Percentiles rank a stretch among this genome's conserved stretches.
Evolutionary conservation across 2,329 filamentous ascomycete species (phyloP).

Genomic region (Neonectria neomacrospora): DNA sequence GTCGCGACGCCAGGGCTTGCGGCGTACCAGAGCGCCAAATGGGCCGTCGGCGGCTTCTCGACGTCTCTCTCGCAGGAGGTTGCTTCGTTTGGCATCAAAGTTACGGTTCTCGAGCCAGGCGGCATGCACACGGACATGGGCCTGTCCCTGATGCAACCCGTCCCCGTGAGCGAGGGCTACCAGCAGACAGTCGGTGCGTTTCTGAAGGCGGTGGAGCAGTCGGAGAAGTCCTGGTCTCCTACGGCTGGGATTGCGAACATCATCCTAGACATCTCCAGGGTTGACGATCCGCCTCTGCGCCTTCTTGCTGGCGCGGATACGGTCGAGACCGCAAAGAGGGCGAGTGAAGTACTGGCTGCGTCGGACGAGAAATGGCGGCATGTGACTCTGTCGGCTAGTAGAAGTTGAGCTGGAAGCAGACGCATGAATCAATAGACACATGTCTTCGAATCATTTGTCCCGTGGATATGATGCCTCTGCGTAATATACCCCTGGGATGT

Average conservation of each 20-base stretch:
- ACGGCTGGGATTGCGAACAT: conserved; percentile 42
- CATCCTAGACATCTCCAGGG: conserved; percentile 41
- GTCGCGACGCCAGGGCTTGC: conserved; percentile 46
- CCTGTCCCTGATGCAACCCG: conserved; percentile 44
- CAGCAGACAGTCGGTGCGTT: conserved; percentile 47
- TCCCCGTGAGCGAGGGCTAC: conserved; percentile 48
- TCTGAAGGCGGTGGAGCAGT: conserved; percentile 20
- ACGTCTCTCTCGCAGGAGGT: conserved; percentile 50
- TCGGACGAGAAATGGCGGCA: conserved; percentile 46
- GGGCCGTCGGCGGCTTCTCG: conserved; percentile 51
- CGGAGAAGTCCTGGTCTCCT: conserved; percentile 19
- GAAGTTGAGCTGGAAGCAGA: not conserved
- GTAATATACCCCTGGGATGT: not conserved
- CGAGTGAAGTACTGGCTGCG: conserved; percentile 33
- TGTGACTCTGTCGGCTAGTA: conserved; percentile 12
- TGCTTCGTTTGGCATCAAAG: conserved; percentile 50
- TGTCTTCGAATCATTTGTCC: not conserved
- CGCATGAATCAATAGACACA: not conserved
- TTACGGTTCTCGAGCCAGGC: conserved; percentile 53
- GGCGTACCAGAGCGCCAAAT: conserved; percentile 54
- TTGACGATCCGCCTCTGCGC: conserved; percentile 44
- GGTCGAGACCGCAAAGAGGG: conserved; percentile 34
- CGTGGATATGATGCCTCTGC: too few species aligned
- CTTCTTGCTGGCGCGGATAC: conserved; percentile 47
- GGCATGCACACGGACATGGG: conserved; percentile 55